Base-by-base conservation (phyloP, 2,329 filamentous ascomycete genomes). In the Raffaelea ambrosiae region DNA sequence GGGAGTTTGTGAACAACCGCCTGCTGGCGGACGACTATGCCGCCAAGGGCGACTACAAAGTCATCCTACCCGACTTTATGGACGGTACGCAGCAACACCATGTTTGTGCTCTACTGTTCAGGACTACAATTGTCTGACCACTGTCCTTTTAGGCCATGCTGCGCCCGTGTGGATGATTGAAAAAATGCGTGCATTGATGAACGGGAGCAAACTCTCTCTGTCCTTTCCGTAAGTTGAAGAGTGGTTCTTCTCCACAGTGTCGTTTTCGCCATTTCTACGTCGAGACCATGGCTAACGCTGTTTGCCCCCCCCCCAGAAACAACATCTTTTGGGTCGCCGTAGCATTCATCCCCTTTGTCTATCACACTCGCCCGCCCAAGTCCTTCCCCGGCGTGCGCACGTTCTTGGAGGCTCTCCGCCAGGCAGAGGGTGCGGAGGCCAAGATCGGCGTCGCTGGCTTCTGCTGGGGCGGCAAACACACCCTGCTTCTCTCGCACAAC, bases 391-490 rank as follows among this genome's bases (percentile, higher is more conserved):
- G 58, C 31, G 66, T 71, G 19, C 57, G 55, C 36, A 54, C 52
- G 35, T 71, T 66, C 55, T 63, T 72, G 38, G 55, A 63, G 46
- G 54, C 59, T 4, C 52, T 72, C 3, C 68, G 61, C 36, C 55
- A 61, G 36, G 59, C 62, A 23, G 58, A 61, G 36, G 60, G 60
- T 11, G 49, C 52, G 5, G 36, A 43, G 55, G 38, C 48, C 49
- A 59, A 62, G 16, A 61, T 82, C 41, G 77, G 71, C 20, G 73
- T 68, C 0, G 74, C 74, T 0, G 81, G 79, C 1, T 83, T 79
- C 63, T 83, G 77, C 65, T 83, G 79, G 79, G 79, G 79, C 21
- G 80, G 76, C 21, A 74, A 75, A 51, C 71, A 80, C 53, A 62
- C 68, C 3, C 58, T 77, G 9, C 58, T 69, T n/a, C 67, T 82